phyloP scores from a whole-genome alignment of 177 flowering plant species.

The Vitis hybrid region DNA sequence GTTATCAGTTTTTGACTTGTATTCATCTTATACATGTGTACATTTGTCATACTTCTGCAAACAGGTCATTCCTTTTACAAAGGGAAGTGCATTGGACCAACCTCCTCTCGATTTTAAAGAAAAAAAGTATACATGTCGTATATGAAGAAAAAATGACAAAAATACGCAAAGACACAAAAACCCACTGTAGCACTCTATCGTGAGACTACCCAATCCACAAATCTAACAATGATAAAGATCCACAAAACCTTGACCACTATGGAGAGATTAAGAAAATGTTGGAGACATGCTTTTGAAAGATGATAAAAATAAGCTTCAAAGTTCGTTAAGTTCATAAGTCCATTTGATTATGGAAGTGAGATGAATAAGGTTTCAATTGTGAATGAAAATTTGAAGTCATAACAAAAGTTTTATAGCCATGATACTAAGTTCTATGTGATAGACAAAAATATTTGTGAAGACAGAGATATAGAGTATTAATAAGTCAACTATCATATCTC shows the following conservation, averaged over 20 bases:
- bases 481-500: no score
- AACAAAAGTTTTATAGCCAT: neutral
- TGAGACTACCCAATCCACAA: no score
- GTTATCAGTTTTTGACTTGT: neutral
- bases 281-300: no score
- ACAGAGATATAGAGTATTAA: no score
- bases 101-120: slow-evolving; percentile 79
- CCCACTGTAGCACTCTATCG: neutral
- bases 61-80: slow-evolving; percentile 83
- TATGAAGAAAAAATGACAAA: no score
- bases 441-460: neutral
- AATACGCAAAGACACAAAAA: slow-evolving; percentile 42
- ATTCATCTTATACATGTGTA: neutral
- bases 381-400: neutral
- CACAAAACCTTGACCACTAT: no score
- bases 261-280: no score
- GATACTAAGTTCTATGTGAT: neutral
- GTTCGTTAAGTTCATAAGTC: neutral
- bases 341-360: neutral
- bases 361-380: neutral
- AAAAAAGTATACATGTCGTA: no score
- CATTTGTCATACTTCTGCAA: slow-evolving; percentile 7
- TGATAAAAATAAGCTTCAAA: no score
- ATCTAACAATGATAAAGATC: no score
- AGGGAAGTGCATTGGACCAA: slow-evolving; percentile 85